These are phyloP conservation scores for Candida nemodendra DNA, from an alignment of 805 yeast species.

Conservation along the genomic window DNA sequence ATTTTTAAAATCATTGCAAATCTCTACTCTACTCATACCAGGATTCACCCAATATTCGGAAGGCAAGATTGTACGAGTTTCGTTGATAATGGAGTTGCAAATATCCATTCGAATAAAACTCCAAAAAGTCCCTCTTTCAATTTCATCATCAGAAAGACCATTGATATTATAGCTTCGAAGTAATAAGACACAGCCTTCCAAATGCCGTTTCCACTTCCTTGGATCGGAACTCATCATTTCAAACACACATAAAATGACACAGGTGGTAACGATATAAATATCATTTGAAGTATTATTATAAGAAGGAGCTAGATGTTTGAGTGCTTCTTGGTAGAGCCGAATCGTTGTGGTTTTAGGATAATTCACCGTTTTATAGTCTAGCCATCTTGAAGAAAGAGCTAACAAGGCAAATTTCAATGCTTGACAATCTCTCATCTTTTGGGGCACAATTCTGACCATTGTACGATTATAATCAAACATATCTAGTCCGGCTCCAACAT, in stretches of 20 bases:
- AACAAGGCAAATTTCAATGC: conserved; percentile 13
- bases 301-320: conserved; percentile 23
- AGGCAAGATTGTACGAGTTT: conserved; percentile 34
- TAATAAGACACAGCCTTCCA: conserved; percentile 38
- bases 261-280: conserved; percentile 30
- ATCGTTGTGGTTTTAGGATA: conserved; percentile 20
- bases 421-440: conserved; percentile 8
- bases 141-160: conserved; percentile 31
- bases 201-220: conserved; percentile 37
- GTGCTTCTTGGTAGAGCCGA: conserved; percentile 30
- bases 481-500: conserved; percentile 38
- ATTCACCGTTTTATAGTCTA: conserved; percentile 9
- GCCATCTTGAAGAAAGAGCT: conserved; percentile 17
- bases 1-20: conserved; percentile 18
- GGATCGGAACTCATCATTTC: conserved; percentile 41
- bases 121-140: conserved; percentile 39
- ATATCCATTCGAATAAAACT: conserved; percentile 41
- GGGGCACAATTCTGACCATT: conserved; percentile 10
- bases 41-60: conserved; percentile 34
- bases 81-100: conserved; percentile 37
- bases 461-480: conserved; percentile 26
- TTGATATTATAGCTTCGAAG: conserved; percentile 35
- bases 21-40: conserved; percentile 19
- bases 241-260: conserved; percentile 39
- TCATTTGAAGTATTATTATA: conserved; percentile 4